phyloP scores from a whole-genome alignment of 164 flowering plant genomes.

The Magnolia sinica region DNA sequence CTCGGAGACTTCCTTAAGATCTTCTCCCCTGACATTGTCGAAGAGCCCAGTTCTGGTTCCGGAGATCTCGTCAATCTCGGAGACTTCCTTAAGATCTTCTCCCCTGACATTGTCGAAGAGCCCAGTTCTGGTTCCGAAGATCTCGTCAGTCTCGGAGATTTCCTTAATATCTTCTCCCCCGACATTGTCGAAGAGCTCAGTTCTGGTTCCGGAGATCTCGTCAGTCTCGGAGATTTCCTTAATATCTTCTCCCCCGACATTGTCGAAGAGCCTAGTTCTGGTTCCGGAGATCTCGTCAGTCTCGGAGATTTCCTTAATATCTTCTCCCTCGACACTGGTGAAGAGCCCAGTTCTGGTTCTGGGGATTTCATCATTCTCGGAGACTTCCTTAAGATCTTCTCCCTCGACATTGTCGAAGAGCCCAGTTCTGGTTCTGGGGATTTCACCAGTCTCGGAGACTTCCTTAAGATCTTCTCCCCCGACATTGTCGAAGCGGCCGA shows the following conservation, averaged over 20 bases:
- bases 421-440: background rate
- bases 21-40: background rate
- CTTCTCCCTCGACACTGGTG: background rate
- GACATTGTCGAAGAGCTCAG: constrained; percentile 1
- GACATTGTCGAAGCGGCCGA: background rate
- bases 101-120: background rate
- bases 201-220: background rate
- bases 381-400: constrained; percentile 12
- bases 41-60: background rate
- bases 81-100: background rate
- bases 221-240: background rate
- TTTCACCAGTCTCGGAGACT: background rate
- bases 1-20: constrained; percentile 15
- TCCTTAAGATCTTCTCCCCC: background rate
- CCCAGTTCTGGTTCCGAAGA: too few relatives aligned
- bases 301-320: constrained; percentile 5
- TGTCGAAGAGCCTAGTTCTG: background rate
- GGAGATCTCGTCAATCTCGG: background rate
- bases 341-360: background rate
- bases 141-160: constrained; percentile 11
- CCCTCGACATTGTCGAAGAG: background rate
- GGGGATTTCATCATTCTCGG: constrained; percentile 2
- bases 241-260: background rate
- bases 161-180: constrained; percentile 7
- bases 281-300: background rate